Evolutionary conservation across 192 early-diverging fungal species (phyloP).

Genomic region (Umbelopsis ramanniana): DNA sequence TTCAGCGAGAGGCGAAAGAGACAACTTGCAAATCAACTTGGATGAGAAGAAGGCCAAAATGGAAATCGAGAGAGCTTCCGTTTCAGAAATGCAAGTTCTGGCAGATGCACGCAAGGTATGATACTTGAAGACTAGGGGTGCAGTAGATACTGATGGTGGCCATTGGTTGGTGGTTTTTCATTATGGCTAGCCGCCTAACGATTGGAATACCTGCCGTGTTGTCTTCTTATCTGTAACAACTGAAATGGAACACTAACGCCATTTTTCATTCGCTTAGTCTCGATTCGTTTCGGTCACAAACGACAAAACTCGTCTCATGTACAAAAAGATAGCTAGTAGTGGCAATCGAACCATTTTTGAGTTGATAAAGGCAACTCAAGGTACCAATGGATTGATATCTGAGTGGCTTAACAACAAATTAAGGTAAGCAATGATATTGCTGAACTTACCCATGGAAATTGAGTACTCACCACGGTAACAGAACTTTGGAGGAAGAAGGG

Average conservation of each 20-base stretch:
- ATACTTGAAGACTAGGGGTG: not conserved
- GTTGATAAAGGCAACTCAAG: conserved; percentile 4
- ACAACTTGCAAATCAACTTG: conserved; percentile 29
- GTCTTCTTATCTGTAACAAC: too few species aligned
- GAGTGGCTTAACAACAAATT: conserved; percentile 1
- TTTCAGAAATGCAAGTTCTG: conserved; percentile 20
- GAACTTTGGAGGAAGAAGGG: not conserved
- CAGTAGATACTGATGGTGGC: too few species aligned
- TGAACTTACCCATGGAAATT: not conserved
- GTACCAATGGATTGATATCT: not conserved
- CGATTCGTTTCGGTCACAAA: conserved; percentile 8
- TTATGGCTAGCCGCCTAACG: too few species aligned
- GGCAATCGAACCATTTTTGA: conserved; percentile 2
- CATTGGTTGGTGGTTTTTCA: too few species aligned
- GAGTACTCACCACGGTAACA: not conserved
- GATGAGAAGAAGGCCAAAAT: conserved; percentile 29
- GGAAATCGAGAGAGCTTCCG: conserved; percentile 22
- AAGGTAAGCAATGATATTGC: conserved; percentile 13
- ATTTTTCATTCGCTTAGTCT: not conserved
- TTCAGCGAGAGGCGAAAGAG: conserved; percentile 32
- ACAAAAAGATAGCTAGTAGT: not conserved
- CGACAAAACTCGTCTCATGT: conserved; percentile 1
- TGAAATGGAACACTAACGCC: not conserved
- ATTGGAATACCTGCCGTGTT: too few species aligned
- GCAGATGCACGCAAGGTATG: conserved; percentile 26